Evolutionary conservation across 305 asterid genomes (phyloP).

Genomic region (Vinca major): DNA sequence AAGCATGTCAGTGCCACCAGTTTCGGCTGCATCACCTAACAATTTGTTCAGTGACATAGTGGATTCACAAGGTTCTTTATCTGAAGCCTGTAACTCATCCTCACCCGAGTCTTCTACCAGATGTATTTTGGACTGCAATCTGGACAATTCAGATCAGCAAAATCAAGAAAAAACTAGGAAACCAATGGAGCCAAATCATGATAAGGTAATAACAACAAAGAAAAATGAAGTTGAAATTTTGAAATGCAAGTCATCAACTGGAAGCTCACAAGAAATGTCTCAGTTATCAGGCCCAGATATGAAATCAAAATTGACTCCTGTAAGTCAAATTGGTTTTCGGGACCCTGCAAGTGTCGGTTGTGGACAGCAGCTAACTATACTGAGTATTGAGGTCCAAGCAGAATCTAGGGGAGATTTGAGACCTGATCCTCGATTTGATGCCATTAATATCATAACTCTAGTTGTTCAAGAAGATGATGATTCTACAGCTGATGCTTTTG

Average conservation of each 20-base stretch:
- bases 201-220: constrained; percentile 13
- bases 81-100: constrained; percentile 28
- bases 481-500: constrained; percentile 33
- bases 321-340: constrained; percentile 86
- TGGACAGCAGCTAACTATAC: constrained; percentile 81
- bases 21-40: constrained; percentile 27
- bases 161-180: constrained; percentile 26
- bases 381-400: constrained; percentile 86
- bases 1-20: constrained; percentile 22
- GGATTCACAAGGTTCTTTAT: constrained; percentile 45
- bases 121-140: constrained; percentile 23
- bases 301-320: constrained; percentile 59
- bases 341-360: constrained; percentile 88
- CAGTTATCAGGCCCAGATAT: constrained; percentile 91
- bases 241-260: constrained; percentile 32
- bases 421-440: constrained; percentile 97
- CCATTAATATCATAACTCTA: constrained; percentile 60
- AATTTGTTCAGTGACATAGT: constrained; percentile 27
- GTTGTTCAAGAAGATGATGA: constrained; percentile 75
- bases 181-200: constrained; percentile 28
- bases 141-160: constrained; percentile 17
- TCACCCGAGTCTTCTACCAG: constrained; percentile 27
- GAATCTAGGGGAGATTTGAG: constrained; percentile 87
- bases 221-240: constrained; percentile 17
- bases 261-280: constrained; percentile 46